Evolutionary conservation across 1,139 yeast genomes (phyloP).

Genomic region (Zhuliangozyma blackwelliae): DNA sequence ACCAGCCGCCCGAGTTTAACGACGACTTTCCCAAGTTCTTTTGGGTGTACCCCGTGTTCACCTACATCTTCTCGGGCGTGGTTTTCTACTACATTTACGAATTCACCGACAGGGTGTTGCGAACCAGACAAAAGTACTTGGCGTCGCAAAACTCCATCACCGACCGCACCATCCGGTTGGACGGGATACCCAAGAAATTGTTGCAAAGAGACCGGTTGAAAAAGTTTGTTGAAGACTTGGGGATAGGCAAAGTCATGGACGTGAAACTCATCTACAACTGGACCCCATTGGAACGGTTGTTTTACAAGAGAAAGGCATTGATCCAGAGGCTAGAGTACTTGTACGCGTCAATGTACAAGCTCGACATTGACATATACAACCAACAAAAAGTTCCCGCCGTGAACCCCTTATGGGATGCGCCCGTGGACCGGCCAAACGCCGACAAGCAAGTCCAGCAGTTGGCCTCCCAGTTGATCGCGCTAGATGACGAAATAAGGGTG

Average conservation of each 20-base stretch:
- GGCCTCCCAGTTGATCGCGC: constrained; percentile 18
- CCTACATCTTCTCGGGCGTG: constrained; percentile 74
- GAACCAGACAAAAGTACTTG: constrained; percentile 73
- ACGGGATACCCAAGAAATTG: constrained; percentile 67
- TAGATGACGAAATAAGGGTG: constrained; percentile 26
- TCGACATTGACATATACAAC: constrained; percentile 40
- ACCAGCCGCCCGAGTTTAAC: constrained; percentile 17
- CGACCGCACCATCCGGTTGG: constrained; percentile 82
- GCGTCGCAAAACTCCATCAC: constrained; percentile 90
- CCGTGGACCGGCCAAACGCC: constrained; percentile 5
- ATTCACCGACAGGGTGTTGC: constrained; percentile 69
- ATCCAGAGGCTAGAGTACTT: constrained; percentile 39
- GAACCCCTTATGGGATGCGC: constrained; percentile 15
- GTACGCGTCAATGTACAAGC: constrained; percentile 42
- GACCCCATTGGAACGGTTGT: constrained; percentile 41
- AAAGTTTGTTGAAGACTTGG: constrained; percentile 54
- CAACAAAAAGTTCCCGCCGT: constrained; percentile 28
- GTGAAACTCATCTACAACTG: constrained; percentile 57
- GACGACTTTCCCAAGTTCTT: constrained; percentile 34
- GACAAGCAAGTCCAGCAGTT: constrained; percentile 13
- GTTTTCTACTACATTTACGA: constrained; percentile 58
- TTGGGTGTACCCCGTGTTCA: constrained; percentile 85
- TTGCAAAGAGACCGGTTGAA: constrained; percentile 41
- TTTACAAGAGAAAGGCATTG: constrained; percentile 30
- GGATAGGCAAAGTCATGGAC: constrained; percentile 56